Evolutionary conservation across 2,329 filamentous ascomycete genomes (phyloP), one percentile per base, ranked within the genome.

Genomic region (Pyrenophora seminiperda): DNA sequence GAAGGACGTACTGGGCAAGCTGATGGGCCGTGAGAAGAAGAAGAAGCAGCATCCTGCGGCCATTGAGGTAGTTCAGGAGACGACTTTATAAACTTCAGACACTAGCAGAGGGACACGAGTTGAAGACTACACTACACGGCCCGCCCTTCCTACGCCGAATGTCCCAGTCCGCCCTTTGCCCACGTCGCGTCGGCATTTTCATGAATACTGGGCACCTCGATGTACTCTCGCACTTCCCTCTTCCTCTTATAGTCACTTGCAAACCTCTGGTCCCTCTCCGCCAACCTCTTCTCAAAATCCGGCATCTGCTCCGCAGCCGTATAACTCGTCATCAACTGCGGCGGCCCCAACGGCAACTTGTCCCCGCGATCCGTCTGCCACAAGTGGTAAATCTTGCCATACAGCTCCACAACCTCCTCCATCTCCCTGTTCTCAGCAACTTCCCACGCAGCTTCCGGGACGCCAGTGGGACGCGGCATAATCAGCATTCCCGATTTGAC

Each of bases 291-390:
- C 34, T 77, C 73, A 42, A 76, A 76, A 43, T 76, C 72, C 6
- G 61, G 62, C 44, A 82, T 76, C 70, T 83, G 80, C 11, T 75
- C 73, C 40, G 74, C 71, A 7, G 67, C 68, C 18, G 81, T 83
- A 54, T 78, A 85, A 62, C 84, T 87, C 54, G 79, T 83, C 82
- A 89, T 87, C 58, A 88, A 71, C 71, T 85, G 73, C 47, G 86
- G 84, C 54, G 74, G 67, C 0, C 85, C 85, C 56, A 87, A 65
- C 1, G 85, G 85, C 45, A 88, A 62, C 42, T 75, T 72, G 64
- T 93, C 84, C 0, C 89, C 89, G 5, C 82, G 77, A 73, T 95
- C 90, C 13, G 87, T 83, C 79, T 95, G 89, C 91, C 91, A 96
- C 33, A 94, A 78, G 69, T 96, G 90, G 71, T 88, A 94, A 1